Base-by-base conservation (phyloP, 257 asterid genomes). In the Primulina eburnea region DNA sequence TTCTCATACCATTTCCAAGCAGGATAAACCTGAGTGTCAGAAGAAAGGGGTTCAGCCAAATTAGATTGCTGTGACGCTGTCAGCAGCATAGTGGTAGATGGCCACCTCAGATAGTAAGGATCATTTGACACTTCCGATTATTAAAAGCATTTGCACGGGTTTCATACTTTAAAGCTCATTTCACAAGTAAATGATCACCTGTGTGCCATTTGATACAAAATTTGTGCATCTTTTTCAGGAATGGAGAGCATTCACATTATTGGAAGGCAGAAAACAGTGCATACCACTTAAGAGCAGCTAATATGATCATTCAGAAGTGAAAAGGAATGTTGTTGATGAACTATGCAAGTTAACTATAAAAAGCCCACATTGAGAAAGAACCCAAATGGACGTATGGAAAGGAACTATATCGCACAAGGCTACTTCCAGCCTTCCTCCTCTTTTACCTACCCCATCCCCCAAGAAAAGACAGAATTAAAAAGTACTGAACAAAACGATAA, bases 1-100 rank as follows among this genome's bases (percentile, higher is more conserved):
- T 94, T 94, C 81, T 94, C 99, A 77, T 82, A 89, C 99, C 99
- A 94, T 80, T 91, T 94, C 99, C 99, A 94, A 21, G 97, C 85
- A 50, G 99, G 99, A 85, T 94, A 94, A 72, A 94, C 97, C 99
- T 94, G 62, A 26, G 55, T 32, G 21, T 60, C 64, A 76, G 65
- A 71, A 63, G 29, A 72, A 65, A 14, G 38, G 47, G 14, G 32
- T 60, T 79, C 74, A 64, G 69, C n/a, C 70, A 72, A 28, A 26
- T 53, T 60, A 65, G 34, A 62, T 50, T 50, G 57, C 57, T n/a
- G n/a, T n/a, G n/a, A n/a, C n/a, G n/a, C n/a, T 16, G 57, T 50
- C 20, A 50, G 57, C 21, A 50, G 57, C 57, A 16, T 16, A 50
- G 57, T 50, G 20, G 57, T 50, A 5, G 57, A 50, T 50, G 57